Conservation (phyloP, 148 eudicot species). For the Vaccinium myrtillus region DNA sequence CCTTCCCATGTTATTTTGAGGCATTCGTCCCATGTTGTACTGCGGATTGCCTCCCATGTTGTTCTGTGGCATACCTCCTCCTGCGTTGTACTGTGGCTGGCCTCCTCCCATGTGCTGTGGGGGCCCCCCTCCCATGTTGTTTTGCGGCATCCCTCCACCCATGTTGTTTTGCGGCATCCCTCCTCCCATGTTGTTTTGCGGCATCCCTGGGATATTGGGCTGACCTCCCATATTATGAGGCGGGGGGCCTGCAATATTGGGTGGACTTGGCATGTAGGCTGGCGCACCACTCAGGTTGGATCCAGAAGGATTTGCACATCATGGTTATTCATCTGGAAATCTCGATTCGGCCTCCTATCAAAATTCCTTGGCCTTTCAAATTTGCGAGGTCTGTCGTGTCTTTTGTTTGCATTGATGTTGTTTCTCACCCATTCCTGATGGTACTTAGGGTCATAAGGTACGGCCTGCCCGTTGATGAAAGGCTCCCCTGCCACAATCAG, state of each 20-base stretch:
- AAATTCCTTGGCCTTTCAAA: constrained; percentile 79
- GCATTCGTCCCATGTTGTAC: constrained; percentile 22
- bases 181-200: constrained; percentile 17
- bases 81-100: constrained; percentile 3
- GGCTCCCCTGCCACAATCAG: constrained; percentile 71
- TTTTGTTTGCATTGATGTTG: constrained; percentile 78
- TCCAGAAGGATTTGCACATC: constrained; percentile 24
- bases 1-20: constrained; percentile 31
- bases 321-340: background rate
- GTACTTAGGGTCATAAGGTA: constrained; percentile 94
- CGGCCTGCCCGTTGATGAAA: constrained; percentile 84
- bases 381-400: constrained; percentile 45
- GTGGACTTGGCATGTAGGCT: background rate
- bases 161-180: constrained; percentile 16
- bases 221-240: constrained; percentile 9
- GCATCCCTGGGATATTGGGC: background rate
- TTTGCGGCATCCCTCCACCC: constrained; percentile 17
- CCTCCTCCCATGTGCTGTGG: constrained; percentile 19
- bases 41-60: constrained; percentile 28
- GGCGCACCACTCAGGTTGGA: background rate
- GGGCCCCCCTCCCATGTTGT: constrained; percentile 16
- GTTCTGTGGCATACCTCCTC: constrained; percentile 26
- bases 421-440: constrained; percentile 97
- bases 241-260: background rate
- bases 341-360: constrained; percentile 57